Evolutionary conservation across 331 rosid genomes (phyloP), one percentile per base, ranked within the genome.

Genomic region (Quercus tomentella): DNA sequence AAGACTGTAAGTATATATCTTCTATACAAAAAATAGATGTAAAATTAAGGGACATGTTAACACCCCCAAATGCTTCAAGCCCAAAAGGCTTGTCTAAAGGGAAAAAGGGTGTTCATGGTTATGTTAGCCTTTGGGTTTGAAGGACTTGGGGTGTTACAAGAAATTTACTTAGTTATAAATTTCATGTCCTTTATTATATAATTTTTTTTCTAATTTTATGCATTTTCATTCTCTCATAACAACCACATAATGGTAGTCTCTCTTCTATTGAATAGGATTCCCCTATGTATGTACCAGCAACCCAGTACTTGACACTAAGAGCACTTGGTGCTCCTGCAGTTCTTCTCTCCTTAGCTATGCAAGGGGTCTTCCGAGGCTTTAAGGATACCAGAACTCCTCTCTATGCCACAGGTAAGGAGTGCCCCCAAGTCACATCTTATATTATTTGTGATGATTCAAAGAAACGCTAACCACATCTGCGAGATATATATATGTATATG

Each of bases 301-400:
- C 76, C 66, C 87, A 86, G 86, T 95, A 95, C 92, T 82, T 95
- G 80, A 86, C 80, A 62, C 62, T 94, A 85, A 87, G 99, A 70
- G 76, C 99, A 49, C 80, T 95, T 69, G 99, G 98, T 77, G 96
- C 99, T 72, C 98, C 99, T 37, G 99, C 99, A 21, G 93, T 93
- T 84, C 99, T 95, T 88, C 97, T 95, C 23, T 90, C 98, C 26
- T 82, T 95, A 76, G 99, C 99, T 49, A 95, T 95, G 97, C 99
- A 95, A 89, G 99, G 99, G 78, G 90, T 95, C 79, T 95, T 91
- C 76, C 73, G 99, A 87, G 99, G 99, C n/a, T 91, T 95, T 81
- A 95, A 93, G 86, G 99, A 95, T 86, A 91, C 99, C 25, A 95
- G 76, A 74, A 95, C 99, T 82, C 99, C 99, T 76, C 80, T 95